Percentiles rank a stretch among this genome's conserved stretches.
Conservation (phyloP, 1,139 yeast genomes). For the Arxiozyma slooffiae region DNA sequence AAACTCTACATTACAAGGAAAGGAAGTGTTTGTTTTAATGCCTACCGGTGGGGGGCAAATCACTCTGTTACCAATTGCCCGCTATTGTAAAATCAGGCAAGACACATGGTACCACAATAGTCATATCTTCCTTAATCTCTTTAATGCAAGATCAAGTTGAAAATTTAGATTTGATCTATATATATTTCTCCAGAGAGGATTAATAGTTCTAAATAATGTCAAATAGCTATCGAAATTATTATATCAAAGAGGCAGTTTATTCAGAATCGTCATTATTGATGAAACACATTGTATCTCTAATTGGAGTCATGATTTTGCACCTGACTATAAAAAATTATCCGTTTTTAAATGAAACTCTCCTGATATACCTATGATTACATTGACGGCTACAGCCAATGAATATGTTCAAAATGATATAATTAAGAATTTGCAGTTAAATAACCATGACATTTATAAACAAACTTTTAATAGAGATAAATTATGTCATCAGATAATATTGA, state of each 20-base stretch:
- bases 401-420: slow-evolving; percentile 79
- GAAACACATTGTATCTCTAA: slow-evolving; percentile 98
- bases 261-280: slow-evolving; percentile 87
- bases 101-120: slow-evolving; percentile 79
- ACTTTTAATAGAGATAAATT: slow-evolving; percentile 86
- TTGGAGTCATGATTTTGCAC: slow-evolving; percentile 98
- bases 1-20: slow-evolving; percentile 66
- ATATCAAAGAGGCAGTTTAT: slow-evolving; percentile 47
- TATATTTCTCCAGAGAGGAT: slow-evolving; percentile 97
- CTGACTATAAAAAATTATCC: slow-evolving; percentile 80
- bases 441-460: slow-evolving; percentile 39
- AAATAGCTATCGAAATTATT: slow-evolving; percentile 50
- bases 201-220: slow-evolving; percentile 61
- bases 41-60: slow-evolving; percentile 99
- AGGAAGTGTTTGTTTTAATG: slow-evolving; percentile 90
- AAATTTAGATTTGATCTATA: slow-evolving; percentile 70
- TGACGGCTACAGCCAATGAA: slow-evolving; percentile 95
- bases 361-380: slow-evolving; percentile 81
- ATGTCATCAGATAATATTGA: slow-evolving; percentile 64
- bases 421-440: slow-evolving; percentile 51
- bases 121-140: slow-evolving; percentile 87
- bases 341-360: slow-evolving; percentile 66
- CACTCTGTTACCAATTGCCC: slow-evolving; percentile 90
- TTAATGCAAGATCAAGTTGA: slow-evolving; percentile 96
- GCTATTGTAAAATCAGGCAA: slow-evolving; percentile 69